Evolutionary conservation across 1,284 basidiomycete genomes (phyloP), one percentile per base, ranked within the genome.

Genomic region (Ustanciosporium gigantosporum): DNA sequence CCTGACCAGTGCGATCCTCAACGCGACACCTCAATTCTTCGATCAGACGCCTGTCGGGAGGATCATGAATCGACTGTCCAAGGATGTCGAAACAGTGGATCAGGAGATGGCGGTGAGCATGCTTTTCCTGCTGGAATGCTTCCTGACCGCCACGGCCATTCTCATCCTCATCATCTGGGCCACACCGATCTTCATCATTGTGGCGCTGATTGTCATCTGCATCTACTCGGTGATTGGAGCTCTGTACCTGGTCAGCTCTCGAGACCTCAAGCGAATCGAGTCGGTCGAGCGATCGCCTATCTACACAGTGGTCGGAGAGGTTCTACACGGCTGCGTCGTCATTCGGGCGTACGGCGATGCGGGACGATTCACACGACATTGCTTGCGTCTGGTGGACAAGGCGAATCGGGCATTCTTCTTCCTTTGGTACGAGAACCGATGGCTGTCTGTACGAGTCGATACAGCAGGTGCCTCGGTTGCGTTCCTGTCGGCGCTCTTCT

Each of bases 301-400:
- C 53, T 73, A 74, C 51, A 77, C 75, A 4, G 65, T 75, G 25
- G 62, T 74, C 13, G 70, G 72, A 55, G 89, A 92, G 73, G 80
- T 90, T 13, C 81, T 91, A 29, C 83, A 82, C 41, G 89, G 89
- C 17, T 87, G 91, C 39, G 80, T 89, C 35, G 87, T 88, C n/a
- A 89, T 94, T 29, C 85, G 91, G 38, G 92, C 91, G 0, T 95
- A 92, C 79, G 88, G 87, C 8, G 88, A 86, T 2, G 90, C 93
- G 69, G 80, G 81, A 31, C 81, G 84, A n/a, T 92, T 94, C 81
- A 82, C 91, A 66, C 59, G 73, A 24, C 67, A 73, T 47, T 74
- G 72, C 40, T 56, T 78, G 37, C 51, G 68, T 9, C 48, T 77
- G 31, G 60, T 78, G 22, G 77, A 78, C 51, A 83, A 88, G 45